These are phyloP conservation scores for Arachis hypogaea DNA, from an alignment of 306 rosid species.

Conservation along the genomic window DNA sequence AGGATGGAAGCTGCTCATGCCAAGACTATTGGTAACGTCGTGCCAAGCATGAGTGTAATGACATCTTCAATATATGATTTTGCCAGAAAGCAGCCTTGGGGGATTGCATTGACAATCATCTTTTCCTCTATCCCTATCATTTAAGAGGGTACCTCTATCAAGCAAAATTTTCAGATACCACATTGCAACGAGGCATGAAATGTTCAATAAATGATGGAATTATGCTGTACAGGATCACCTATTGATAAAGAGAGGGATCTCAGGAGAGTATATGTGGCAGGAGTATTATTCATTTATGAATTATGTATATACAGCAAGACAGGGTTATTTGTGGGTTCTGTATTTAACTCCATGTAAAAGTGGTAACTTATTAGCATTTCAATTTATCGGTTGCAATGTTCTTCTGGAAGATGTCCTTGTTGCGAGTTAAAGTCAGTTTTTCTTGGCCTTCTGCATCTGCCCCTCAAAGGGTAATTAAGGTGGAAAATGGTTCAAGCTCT, in stretches of 20 bases:
- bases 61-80: conserved; percentile 12
- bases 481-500: no score
- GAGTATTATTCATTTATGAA: not conserved
- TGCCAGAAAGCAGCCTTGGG: conserved; percentile 16
- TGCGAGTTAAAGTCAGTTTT: not conserved
- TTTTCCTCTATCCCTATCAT: conserved; percentile 15
- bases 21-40: conserved; percentile 53
- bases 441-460: conserved; percentile 36
- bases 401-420: not conserved
- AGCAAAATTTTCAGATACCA: not conserved
- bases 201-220: not conserved
- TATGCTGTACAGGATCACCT: not conserved
- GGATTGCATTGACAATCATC: conserved; percentile 16
- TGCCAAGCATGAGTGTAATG: conserved; percentile 10
- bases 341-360: not conserved
- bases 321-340: not conserved
- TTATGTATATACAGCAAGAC: not conserved
- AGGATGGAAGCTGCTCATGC: conserved; percentile 61
- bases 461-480: conserved; percentile 41
- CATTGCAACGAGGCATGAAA: not conserved
- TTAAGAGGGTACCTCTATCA: not conserved
- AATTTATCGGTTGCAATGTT: not conserved
- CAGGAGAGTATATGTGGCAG: not conserved
- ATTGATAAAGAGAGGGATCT: not conserved
- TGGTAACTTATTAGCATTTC: not conserved